Evolutionary conservation across 768 basidiomycete genomes (phyloP).

Genomic region (Hemileccinum rubropunctum): DNA sequence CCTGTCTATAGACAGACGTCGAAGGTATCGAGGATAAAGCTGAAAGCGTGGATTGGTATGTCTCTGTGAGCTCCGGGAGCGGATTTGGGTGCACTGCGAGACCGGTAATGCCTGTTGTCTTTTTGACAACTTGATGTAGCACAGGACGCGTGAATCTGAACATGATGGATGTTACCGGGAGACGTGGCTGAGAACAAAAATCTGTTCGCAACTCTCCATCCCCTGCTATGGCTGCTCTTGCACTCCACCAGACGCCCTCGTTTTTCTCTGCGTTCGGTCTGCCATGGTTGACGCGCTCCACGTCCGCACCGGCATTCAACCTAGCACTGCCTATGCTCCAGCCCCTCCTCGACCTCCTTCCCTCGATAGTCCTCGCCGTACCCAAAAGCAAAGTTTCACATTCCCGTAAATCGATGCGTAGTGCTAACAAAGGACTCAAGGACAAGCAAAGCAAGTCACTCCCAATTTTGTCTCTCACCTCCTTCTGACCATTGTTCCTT

Average conservation of each 20-base stretch:
- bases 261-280: conserved; percentile 22
- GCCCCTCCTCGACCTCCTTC: conserved; percentile 70
- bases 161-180: conserved; percentile 45
- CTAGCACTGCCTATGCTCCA: conserved; percentile 41
- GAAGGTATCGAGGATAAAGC: conserved; percentile 69
- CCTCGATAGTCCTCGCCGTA: conserved; percentile 85
- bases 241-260: conserved; percentile 33
- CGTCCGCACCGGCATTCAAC: conserved; percentile 16
- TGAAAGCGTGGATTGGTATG: conserved; percentile 76
- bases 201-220: neutral
- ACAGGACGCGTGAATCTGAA: conserved; percentile 75
- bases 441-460: conserved; percentile 75
- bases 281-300: conserved; percentile 22
- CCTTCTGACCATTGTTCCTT: conserved; percentile 6
- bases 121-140: conserved; percentile 60
- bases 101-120: conserved; percentile 84
- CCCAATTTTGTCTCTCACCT: neutral
- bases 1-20: conserved; percentile 86
- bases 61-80: conserved; percentile 69
- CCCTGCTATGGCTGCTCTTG: conserved; percentile 41
- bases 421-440: conserved; percentile 91
- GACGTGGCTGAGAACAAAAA: conserved; percentile 5
- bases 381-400: conserved; percentile 94
- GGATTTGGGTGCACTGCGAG: conserved; percentile 83
- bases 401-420: conserved; percentile 92